A percentile compares a stretch with the other conserved stretches of the same genome.
These are phyloP conservation scores for Boletus subparvulus DNA, from an alignment of 768 basidiomycete species.

Conservation along the genomic window DNA sequence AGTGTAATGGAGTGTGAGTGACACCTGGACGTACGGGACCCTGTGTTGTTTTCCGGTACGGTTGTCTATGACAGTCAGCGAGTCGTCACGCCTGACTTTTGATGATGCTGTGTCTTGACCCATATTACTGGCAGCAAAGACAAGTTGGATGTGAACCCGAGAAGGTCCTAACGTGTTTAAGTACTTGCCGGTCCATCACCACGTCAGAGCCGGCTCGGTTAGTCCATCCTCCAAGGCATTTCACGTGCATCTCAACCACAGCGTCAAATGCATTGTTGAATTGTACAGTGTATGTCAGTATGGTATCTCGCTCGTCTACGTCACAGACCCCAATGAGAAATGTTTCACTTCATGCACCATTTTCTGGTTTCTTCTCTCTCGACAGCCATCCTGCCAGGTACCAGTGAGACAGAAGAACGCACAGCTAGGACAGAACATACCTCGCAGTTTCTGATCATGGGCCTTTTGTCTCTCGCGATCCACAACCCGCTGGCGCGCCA, in stretches of 20 bases:
- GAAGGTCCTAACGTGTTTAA: neutral
- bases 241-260: slow-evolving; percentile 7
- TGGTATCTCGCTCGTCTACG: slow-evolving; percentile 21
- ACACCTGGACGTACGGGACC: slow-evolving; percentile 56
- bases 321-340: neutral
- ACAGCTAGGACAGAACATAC: slow-evolving; percentile 33
- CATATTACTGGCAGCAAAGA: slow-evolving; percentile 13
- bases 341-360: slow-evolving; percentile 1
- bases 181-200: neutral
- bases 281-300: slow-evolving; percentile 4
- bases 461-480: slow-evolving; percentile 68
- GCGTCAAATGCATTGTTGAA: slow-evolving; percentile 1
- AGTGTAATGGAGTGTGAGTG: neutral
- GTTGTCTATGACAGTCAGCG: slow-evolving; percentile 75
- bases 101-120: slow-evolving; percentile 25
- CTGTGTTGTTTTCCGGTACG: slow-evolving; percentile 78
- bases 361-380: slow-evolving; percentile 29
- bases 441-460: slow-evolving; percentile 73
- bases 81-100: slow-evolving; percentile 22
- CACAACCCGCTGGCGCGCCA: slow-evolving; percentile 54
- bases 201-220: slow-evolving; percentile 1
- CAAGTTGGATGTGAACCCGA: neutral
- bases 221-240: neutral
- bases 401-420: slow-evolving; percentile 1
- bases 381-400: slow-evolving; percentile 31